These are phyloP conservation scores for Sclerotinia subarctica DNA, from an alignment of 2,329 filamentous ascomycete genomes.

Conservation along the genomic window DNA sequence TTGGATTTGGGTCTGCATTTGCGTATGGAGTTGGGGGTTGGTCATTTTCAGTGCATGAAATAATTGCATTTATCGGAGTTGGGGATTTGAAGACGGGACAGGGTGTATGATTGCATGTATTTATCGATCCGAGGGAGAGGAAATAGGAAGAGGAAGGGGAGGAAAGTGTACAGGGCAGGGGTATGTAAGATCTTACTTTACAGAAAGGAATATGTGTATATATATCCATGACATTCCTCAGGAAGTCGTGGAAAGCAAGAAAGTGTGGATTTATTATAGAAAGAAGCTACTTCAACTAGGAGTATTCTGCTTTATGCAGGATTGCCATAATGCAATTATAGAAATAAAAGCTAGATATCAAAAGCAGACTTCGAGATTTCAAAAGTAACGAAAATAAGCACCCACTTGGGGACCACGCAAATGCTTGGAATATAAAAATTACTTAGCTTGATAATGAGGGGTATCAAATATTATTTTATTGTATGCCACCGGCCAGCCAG, in stretches of 20 bases:
- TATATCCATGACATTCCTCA: not conserved
- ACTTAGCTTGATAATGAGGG: not conserved
- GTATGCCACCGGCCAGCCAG: not conserved
- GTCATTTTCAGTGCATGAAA: not conserved
- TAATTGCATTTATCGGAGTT: not conserved
- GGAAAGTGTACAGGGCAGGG: too few relatives aligned
- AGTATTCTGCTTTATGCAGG: not conserved
- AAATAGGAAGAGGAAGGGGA: not conserved
- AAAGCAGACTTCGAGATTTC: not conserved
- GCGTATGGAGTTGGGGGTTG: not conserved
- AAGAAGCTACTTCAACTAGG: not conserved
- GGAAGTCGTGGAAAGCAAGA: too few relatives aligned
- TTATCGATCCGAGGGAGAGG: not conserved
- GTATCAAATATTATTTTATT: slow-evolving; percentile 2
- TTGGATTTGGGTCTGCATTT: not conserved
- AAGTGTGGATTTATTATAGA: not conserved
- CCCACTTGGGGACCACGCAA: not conserved
- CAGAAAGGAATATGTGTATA: not conserved
- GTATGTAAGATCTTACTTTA: not conserved
- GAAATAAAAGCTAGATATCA: not conserved
- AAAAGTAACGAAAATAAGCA: not conserved
- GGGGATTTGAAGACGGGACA: not conserved
- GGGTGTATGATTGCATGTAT: not conserved
- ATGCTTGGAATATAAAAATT: not conserved
- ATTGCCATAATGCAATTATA: too few relatives aligned